phyloP scores from a whole-genome alignment of 2,329 filamentous ascomycete species.

The Byssothecium circinans region DNA sequence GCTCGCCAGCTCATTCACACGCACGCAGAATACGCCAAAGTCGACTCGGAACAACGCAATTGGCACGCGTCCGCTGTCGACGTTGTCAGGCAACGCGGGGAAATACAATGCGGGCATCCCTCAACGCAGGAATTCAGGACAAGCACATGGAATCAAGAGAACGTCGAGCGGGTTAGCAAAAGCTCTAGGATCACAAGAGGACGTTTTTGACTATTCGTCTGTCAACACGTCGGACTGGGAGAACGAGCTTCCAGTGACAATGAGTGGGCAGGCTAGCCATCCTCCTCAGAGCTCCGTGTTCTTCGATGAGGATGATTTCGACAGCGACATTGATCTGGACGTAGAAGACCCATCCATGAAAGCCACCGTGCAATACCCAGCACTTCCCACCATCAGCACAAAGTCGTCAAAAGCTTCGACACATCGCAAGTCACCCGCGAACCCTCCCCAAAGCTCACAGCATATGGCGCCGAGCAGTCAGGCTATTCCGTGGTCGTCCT shows the following conservation, averaged over 20 bases:
- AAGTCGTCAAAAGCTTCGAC: conserved; percentile 41
- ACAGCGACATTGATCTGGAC: conserved; percentile 78
- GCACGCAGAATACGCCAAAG: conserved; percentile 27
- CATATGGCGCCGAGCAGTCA: conserved; percentile 52
- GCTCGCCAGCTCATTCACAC: conserved; percentile 45
- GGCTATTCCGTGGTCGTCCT: conserved; percentile 74
- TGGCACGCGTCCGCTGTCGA: conserved; percentile 36
- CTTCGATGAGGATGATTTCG: conserved; percentile 82
- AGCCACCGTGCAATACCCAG: conserved; percentile 46
- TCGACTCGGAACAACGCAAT: conserved; percentile 23
- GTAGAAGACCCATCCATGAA: conserved; percentile 62
- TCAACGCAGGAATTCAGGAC: conserved; percentile 11
- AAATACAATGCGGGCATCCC: conserved; percentile 24
- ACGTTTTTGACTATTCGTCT: conserved; percentile 32
- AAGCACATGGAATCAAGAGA: conserved; percentile 46
- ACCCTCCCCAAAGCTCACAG: conserved; percentile 18
- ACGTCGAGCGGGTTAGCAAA: conserved; percentile 52
- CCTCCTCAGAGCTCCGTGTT: conserved; percentile 27
- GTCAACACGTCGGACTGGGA: conserved; percentile 29
- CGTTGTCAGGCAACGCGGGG: conserved; percentile 35
- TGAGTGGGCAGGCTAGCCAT: conserved; percentile 13
- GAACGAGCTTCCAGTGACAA: conserved; percentile 24
- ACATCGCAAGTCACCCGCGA: conserved; percentile 28
- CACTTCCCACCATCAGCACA: conserved; percentile 29
- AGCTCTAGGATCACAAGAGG: conserved; percentile 41